phyloP scores from a whole-genome alignment of 768 basidiomycete genomes.

The Psilocybe cubensis region DNA sequence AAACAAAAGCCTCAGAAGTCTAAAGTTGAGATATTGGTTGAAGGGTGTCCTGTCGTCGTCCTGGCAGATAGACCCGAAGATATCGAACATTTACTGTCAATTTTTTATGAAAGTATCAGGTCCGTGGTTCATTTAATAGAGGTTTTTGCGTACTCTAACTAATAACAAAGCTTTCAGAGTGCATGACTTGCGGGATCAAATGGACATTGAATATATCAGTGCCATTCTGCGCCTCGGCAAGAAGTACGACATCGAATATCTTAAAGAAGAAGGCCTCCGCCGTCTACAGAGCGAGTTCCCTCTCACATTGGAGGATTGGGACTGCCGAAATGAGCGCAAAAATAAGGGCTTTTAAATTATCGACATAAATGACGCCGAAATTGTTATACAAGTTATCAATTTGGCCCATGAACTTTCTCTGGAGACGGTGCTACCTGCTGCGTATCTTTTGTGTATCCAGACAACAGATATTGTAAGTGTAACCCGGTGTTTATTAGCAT shows the following conservation, averaged over 20 bases:
- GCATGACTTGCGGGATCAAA: constrained; percentile 1
- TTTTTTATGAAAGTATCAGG: constrained; percentile 17
- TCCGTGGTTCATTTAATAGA: not conserved
- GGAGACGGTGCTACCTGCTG: not conserved
- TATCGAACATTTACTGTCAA: constrained; percentile 11
- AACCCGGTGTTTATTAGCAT: not conserved
- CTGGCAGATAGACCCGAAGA: constrained; percentile 19
- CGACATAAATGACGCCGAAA: too few species aligned
- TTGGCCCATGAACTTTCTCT: constrained; percentile 9
- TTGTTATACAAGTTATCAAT: not conserved
- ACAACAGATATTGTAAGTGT: not conserved
- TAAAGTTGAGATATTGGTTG: not conserved
- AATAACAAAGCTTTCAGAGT: not conserved
- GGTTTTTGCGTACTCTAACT: too few species aligned
- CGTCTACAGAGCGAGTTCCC: constrained; percentile 11
- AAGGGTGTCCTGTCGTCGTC: constrained; percentile 21
- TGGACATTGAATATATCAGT: not conserved
- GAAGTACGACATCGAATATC: constrained; percentile 17
- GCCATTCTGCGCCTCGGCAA: constrained; percentile 19
- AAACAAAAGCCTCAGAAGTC: not conserved
- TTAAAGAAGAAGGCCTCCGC: constrained; percentile 10
- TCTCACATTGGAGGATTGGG: constrained; percentile 3
- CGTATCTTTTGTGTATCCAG: not conserved
- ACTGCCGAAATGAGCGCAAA: not conserved
- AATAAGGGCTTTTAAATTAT: too few species aligned